These are phyloP conservation scores for Cryptococcus sp. DNA, from an alignment of 1,284 basidiomycete genomes.

Conservation along the genomic window DNA sequence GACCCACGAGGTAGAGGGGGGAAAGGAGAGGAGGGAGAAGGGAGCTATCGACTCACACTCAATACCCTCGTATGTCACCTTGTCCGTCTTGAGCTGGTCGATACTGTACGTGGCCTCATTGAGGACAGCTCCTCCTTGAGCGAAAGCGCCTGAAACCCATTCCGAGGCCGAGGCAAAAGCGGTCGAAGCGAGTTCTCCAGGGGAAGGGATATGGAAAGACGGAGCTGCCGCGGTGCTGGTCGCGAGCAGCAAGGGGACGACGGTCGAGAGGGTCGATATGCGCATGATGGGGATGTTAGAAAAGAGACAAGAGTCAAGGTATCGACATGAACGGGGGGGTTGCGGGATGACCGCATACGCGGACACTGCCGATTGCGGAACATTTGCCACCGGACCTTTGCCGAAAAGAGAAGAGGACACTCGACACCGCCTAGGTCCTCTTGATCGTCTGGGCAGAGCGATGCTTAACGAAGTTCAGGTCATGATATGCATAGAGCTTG, in stretches of 20 bases:
- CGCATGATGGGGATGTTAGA: slow-evolving; percentile 53
- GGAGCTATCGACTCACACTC: slow-evolving; percentile 2
- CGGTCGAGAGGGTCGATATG: slow-evolving; percentile 21
- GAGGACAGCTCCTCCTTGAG: slow-evolving; percentile 19
- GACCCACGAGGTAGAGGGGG: no score
- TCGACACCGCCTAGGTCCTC: no score
- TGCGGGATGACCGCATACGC: no score
- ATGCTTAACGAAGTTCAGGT: no score
- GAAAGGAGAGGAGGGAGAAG: background rate
- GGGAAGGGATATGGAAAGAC: slow-evolving; percentile 17
- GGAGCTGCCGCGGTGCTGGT: slow-evolving; percentile 18
- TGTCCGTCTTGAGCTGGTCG: slow-evolving; percentile 35
- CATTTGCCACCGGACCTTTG: no score
- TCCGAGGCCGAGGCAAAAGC: slow-evolving; percentile 25
- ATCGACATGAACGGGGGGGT: no score
- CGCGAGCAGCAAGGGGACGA: background rate
- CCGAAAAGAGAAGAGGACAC: no score
- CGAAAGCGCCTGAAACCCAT: slow-evolving; percentile 25
- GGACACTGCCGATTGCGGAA: no score
- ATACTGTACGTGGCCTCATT: slow-evolving; percentile 51
- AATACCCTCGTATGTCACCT: slow-evolving; percentile 3
- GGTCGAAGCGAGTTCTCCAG: slow-evolving; percentile 24
- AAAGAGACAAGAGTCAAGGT: no score
- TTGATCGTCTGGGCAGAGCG: no score
- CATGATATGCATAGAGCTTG: no score